phyloP scores from a whole-genome alignment of 352 stramenopile species.

The Elongisporangium anandrum region DNA sequence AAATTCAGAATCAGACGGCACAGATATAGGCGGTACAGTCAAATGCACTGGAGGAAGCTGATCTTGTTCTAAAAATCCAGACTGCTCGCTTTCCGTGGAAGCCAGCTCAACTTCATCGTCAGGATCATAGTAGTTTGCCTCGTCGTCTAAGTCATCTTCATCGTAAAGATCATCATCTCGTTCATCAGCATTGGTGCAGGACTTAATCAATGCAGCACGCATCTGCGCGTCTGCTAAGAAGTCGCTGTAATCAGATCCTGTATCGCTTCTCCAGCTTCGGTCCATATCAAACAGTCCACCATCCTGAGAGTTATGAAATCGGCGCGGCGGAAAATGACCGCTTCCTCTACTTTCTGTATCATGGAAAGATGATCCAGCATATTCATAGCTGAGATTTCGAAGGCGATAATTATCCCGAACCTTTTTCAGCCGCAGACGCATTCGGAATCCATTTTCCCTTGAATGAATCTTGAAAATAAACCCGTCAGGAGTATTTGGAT shows the following conservation, averaged over 20 bases:
- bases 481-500: slow-evolving; percentile 12
- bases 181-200: slow-evolving; percentile 54
- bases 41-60: not conserved
- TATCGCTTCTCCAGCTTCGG: slow-evolving; percentile 64
- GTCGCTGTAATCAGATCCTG: slow-evolving; percentile 73
- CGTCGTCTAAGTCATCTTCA: slow-evolving; percentile 37
- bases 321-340: slow-evolving; percentile 18
- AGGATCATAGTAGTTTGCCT: slow-evolving; percentile 8
- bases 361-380: slow-evolving; percentile 29
- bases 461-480: slow-evolving; percentile 62
- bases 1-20: not conserved
- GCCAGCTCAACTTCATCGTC: not conserved
- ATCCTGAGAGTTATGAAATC: slow-evolving; percentile 29
- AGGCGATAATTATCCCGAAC: slow-evolving; percentile 64
- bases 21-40: not conserved
- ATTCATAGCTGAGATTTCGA: slow-evolving; percentile 64
- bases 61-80: not conserved
- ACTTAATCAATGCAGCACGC: slow-evolving; percentile 69
- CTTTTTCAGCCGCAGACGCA: slow-evolving; percentile 65
- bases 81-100: not conserved
- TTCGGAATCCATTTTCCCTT: slow-evolving; percentile 67
- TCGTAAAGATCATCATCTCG: slow-evolving; percentile 44
- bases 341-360: slow-evolving; percentile 42
- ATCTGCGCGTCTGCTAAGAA: slow-evolving; percentile 76
- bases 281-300: slow-evolving; percentile 31